Base-by-base conservation (phyloP, 2,329 filamentous ascomycete genomes). In the Colletotrichum tofieldiae region DNA sequence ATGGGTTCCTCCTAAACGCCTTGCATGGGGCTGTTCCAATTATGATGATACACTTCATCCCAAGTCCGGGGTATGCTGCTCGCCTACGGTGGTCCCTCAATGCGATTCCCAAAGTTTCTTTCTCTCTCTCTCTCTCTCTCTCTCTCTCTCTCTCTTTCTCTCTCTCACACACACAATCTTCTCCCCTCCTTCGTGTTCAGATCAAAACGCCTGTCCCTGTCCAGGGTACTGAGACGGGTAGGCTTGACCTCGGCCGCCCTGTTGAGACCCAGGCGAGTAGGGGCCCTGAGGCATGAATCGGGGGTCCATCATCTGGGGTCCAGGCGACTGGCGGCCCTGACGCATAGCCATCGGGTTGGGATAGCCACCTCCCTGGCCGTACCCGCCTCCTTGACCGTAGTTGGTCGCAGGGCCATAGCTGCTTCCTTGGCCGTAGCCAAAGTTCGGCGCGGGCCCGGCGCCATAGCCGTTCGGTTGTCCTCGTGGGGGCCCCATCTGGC, bases 141-240 rank as follows among this genome's bases (percentile, higher is more conserved):
- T 37, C 45, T 32, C 20, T 20, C n/a, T 39, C 37, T 23, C 18
- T 49, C 32, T n/a, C n/a, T n/a, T n/a, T n/a, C n/a, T n/a, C 14
- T 11, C 14, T 37, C 29, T 29, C 32, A 23, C 35, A 18, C 16
- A 32, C 26, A 32, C 26, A 39, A 29, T 26, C 14, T 39, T 32
- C n/a, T 3, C 39, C 54, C 14, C 20, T 1, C 14, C 16, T 35
- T 23, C n/a, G 4, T 8, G 14, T 23, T 29, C 49, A 12, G 20
- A 45, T 55, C 64, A 75, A 61, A 75, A 75, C 9, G 71, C 80
- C 62, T 83, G 81, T 14, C 82, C 81, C 62, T 83, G 81, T 14
- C 82, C 81, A 58, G 84, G 82, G 58, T 82, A 80, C 23, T 79
- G 79, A 14, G 72, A 65, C 39, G 54, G 70, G 54, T 47, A 72